These are phyloP conservation scores for Fusarium equiseti DNA, from an alignment of 2,329 filamentous ascomycete species.

Conservation along the genomic window DNA sequence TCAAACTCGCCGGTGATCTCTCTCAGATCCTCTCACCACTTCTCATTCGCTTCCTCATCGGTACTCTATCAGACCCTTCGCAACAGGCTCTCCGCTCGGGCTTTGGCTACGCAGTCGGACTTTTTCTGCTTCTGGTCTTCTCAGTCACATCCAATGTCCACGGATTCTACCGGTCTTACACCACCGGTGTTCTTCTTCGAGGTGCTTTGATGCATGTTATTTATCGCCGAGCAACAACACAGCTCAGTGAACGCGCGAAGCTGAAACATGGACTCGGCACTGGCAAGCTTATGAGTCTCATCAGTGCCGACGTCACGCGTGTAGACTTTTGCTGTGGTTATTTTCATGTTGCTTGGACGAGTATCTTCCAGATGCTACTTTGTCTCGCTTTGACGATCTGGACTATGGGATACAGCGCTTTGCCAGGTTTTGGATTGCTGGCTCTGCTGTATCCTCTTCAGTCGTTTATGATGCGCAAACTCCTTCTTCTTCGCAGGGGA, in stretches of 20 bases:
- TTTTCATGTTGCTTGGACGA: slow-evolving; percentile 50
- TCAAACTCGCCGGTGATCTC: slow-evolving; percentile 46
- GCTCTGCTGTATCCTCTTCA: slow-evolving; percentile 27
- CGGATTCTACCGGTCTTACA: slow-evolving; percentile 28
- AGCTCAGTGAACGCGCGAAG: slow-evolving; percentile 27
- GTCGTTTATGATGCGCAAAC: slow-evolving; percentile 24
- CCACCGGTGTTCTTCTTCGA: slow-evolving; percentile 12
- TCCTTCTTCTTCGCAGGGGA: slow-evolving; percentile 19
- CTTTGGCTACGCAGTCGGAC: slow-evolving; percentile 22
- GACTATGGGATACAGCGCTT: slow-evolving; percentile 24
- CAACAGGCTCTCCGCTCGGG: slow-evolving; percentile 18
- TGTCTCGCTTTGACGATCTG: slow-evolving; percentile 44
- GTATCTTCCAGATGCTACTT: slow-evolving; percentile 48
- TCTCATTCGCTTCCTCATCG: slow-evolving; percentile 30
- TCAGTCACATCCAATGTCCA: slow-evolving; percentile 32
- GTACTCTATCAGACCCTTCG: slow-evolving; percentile 17
- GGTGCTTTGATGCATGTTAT: slow-evolving; percentile 32
- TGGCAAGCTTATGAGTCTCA: slow-evolving; percentile 50
- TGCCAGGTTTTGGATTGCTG: slow-evolving; percentile 21
- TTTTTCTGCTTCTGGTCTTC: slow-evolving; percentile 22
- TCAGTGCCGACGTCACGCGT: slow-evolving; percentile 51
- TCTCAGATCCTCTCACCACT: slow-evolving; percentile 28
- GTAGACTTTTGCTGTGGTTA: slow-evolving; percentile 51
- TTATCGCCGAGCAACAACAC: slow-evolving; percentile 26
- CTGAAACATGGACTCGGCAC: slow-evolving; percentile 40